phyloP scores from a whole-genome alignment of 148 eudicot species.

The Rhododendron molle region DNA sequence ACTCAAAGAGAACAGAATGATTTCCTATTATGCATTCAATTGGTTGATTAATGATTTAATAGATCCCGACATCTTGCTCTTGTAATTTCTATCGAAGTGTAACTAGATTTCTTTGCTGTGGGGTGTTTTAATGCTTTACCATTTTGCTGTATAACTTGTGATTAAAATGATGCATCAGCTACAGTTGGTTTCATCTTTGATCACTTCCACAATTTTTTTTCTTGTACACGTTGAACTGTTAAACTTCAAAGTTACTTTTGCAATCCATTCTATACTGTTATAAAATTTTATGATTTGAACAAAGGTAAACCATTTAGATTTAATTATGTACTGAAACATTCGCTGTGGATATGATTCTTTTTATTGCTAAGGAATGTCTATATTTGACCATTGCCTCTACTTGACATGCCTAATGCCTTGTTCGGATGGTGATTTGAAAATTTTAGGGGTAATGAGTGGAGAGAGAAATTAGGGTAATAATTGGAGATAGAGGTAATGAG shows the following conservation, averaged over 20 bases:
- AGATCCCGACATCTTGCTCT: neutral
- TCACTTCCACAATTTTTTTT: neutral
- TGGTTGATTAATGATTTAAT: neutral
- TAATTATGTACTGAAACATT: neutral
- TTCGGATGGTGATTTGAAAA: too few species aligned
- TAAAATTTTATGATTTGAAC: neutral
- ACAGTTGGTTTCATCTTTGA: neutral
- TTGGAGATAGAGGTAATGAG: too few species aligned
- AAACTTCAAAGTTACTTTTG: neutral
- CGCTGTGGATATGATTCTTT: neutral
- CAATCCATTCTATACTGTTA: neutral
- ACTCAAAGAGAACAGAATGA: neutral
- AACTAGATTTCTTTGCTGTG: neutral
- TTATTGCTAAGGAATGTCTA: neutral
- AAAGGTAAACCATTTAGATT: neutral
- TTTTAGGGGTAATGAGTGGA: too few species aligned
- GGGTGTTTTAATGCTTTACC: neutral
- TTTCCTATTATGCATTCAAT: neutral
- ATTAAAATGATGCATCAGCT: neutral
- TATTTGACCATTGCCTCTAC: neutral
- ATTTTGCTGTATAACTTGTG: neutral
- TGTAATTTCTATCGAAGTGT: neutral
- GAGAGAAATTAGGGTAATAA: too few species aligned
- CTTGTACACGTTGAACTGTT: neutral
- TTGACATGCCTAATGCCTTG: neutral